Evolutionary conservation across 768 basidiomycete genomes (phyloP).

Genomic region (Tricholoma sp.): DNA sequence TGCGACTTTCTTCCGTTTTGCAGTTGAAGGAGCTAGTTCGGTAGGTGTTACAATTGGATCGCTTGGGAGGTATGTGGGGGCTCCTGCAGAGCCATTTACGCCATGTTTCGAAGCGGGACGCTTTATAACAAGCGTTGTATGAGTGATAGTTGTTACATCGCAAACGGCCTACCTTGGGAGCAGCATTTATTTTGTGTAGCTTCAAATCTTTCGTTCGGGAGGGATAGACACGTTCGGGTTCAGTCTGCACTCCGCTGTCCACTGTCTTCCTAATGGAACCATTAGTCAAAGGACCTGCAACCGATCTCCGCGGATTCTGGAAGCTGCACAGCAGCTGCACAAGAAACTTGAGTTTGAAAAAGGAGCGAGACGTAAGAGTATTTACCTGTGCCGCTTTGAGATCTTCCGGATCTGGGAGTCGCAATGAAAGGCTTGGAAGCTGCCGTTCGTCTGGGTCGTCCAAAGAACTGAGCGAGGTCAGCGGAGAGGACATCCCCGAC

Average conservation of each 20-base stretch:
- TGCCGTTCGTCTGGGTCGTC: conserved; percentile 51
- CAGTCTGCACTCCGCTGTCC: conserved; percentile 25
- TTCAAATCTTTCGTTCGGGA: conserved; percentile 13
- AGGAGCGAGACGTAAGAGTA: not conserved
- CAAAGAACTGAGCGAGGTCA: conserved; percentile 70
- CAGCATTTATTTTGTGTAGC: conserved; percentile 7
- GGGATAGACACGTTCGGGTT: conserved; percentile 16
- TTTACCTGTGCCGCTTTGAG: conserved; percentile 54
- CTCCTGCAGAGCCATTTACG: conserved; percentile 11
- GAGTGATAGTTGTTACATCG: not conserved
- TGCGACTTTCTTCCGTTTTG: conserved; percentile 32
- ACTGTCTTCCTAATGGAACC: conserved; percentile 16
- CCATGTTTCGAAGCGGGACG: conserved; percentile 9
- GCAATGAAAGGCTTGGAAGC: conserved; percentile 18
- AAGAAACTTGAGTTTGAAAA: not conserved
- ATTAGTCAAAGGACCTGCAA: conserved; percentile 4
- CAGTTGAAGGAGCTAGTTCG: conserved; percentile 29
- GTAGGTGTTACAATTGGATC: conserved; percentile 20
- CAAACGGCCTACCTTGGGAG: conserved; percentile 11
- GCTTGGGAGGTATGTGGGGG: conserved; percentile 11
- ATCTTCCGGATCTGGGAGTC: conserved; percentile 40
- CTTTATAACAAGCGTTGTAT: conserved; percentile 6
- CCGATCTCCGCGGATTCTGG: conserved; percentile 16
- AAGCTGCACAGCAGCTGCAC: conserved; percentile 38
- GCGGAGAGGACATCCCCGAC: conserved; percentile 63